A percentile compares a stretch with the other conserved stretches of the same genome.
Evolutionary conservation across 306 rosid species (phyloP).

Genomic region (Vicia faba): DNA sequence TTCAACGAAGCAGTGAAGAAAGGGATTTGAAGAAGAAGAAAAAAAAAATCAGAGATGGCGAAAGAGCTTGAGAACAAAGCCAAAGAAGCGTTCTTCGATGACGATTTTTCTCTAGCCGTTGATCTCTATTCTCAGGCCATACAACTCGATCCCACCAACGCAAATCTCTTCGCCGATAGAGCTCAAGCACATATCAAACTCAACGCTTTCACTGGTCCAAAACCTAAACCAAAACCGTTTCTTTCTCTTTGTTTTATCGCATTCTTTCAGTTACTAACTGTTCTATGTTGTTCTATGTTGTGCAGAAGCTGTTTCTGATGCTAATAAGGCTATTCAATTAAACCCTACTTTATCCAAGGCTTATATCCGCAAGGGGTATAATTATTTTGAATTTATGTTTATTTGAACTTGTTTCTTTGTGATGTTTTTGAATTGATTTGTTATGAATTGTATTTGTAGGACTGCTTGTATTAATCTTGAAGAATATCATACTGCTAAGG

Average conservation of each 20-base stretch:
- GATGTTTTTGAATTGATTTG: background rate
- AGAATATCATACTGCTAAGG: constrained; percentile 87
- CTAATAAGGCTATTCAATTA: constrained; percentile 74
- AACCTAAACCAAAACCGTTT: background rate
- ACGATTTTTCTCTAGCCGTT: constrained; percentile 48
- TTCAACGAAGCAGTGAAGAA: background rate
- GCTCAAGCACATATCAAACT: constrained; percentile 73
- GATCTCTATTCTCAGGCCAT: constrained; percentile 54
- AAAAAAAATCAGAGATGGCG: constrained; percentile 38
- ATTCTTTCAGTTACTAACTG: background rate
- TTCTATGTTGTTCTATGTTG: background rate
- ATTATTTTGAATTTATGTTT: no score
- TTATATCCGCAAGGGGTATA: constrained; percentile 81
- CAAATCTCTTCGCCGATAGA: constrained; percentile 57
- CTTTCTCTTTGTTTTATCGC: background rate
- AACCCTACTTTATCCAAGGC: constrained; percentile 60
- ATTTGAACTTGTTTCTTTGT: background rate
- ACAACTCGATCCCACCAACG: constrained; percentile 39
- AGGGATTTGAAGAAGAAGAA: no score
- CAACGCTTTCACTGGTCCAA: constrained; percentile 56
- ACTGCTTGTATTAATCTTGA: constrained; percentile 83
- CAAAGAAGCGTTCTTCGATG: constrained; percentile 65
- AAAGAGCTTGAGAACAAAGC: constrained; percentile 51
- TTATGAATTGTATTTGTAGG: constrained; percentile 36
- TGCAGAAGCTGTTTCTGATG: constrained; percentile 85